Percentiles rank a stretch among this genome's conserved stretches.
Evolutionary conservation across 2,329 filamentous ascomycete genomes (phyloP).

Genomic region (Verticillium klebahnii): DNA sequence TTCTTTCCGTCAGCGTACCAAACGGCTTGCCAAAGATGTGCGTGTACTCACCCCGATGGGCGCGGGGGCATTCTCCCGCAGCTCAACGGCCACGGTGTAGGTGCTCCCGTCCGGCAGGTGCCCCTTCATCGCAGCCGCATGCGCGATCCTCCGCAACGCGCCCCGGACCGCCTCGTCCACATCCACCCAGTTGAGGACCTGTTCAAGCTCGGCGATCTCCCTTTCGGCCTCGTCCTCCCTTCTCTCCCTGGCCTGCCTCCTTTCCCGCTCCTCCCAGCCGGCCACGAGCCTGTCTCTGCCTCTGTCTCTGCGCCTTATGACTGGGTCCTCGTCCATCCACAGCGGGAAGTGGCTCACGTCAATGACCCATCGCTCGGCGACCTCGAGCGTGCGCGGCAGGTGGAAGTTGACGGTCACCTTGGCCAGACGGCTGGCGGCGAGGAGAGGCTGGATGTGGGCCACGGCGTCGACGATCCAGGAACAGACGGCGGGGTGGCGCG

Average conservation of each 20-base stretch:
- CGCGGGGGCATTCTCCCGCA: conserved; percentile 55
- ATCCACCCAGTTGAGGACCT: conserved; percentile 47
- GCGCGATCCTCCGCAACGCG: conserved; percentile 57
- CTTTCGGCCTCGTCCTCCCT: conserved; percentile 19
- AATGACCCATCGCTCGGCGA: conserved; percentile 60
- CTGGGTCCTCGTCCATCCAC: conserved; percentile 20
- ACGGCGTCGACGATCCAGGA: conserved; percentile 81
- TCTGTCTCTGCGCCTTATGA: background rate
- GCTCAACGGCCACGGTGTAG: conserved; percentile 72
- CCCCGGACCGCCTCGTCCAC: conserved; percentile 70
- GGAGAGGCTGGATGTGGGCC: conserved; percentile 63
- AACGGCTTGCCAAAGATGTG: background rate
- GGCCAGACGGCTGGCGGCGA: conserved; percentile 51
- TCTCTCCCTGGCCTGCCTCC: conserved; percentile 7
- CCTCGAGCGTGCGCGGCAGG: conserved; percentile 26
- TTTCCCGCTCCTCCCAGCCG: conserved; percentile 5
- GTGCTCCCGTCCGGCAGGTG: conserved; percentile 61
- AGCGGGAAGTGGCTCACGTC: conserved; percentile 49
- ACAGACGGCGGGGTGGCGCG: conserved; percentile 80
- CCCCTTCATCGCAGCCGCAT: conserved; percentile 52
- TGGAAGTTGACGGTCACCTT: conserved; percentile 47
- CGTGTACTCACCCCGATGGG: conserved; percentile 50
- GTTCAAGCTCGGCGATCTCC: conserved; percentile 15
- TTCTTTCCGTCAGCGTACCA: conserved; percentile 17
- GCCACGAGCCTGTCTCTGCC: background rate